Percentiles rank a stretch among this genome's conserved stretches.
These are phyloP conservation scores for Trypanosomatidae sp. DNA, from an alignment of 208 protist genomes.

Conservation along the genomic window DNA sequence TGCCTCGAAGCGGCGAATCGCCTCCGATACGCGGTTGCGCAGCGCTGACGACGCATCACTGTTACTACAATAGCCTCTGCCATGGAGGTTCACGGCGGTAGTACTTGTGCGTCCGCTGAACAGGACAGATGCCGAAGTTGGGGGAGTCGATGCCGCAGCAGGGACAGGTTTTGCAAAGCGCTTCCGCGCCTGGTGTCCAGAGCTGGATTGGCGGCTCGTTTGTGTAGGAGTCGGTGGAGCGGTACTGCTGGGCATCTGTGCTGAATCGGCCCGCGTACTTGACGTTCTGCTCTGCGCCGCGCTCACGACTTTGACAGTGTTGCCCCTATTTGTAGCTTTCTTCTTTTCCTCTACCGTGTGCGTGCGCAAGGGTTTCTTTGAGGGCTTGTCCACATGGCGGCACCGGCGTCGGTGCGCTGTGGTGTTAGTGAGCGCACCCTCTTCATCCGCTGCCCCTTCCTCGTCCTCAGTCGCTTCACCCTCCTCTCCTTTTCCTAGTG, in stretches of 20 bases:
- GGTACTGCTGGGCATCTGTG: neutral
- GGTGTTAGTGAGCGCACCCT: neutral
- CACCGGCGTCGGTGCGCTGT: neutral
- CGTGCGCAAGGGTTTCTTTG: neutral
- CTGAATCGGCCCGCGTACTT: neutral
- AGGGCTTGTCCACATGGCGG: too few relatives aligned
- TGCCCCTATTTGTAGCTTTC: neutral
- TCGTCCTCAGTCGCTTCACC: neutral
- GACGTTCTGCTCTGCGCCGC: neutral
- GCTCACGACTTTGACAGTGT: neutral
- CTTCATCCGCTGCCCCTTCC: neutral
- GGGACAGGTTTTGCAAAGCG: neutral
- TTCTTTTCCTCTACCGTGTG: neutral
- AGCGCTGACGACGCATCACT: neutral
- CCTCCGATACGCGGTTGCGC: constrained; percentile 15
- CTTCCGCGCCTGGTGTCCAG: neutral
- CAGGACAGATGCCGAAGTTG: too few relatives aligned
- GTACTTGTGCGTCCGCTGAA: neutral
- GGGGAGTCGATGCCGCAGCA: neutral
- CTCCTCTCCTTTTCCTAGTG: constrained; percentile 1
- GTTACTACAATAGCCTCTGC: neutral
- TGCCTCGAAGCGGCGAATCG: constrained; percentile 16
- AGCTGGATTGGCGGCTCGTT: too few relatives aligned
- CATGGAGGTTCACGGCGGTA: neutral
- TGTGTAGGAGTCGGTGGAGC: neutral